Percentiles rank a stretch among this genome's conserved stretches.
These are phyloP conservation scores for Fraxinus pennsylvanica DNA, from an alignment of 257 asterid species.

Conservation along the genomic window DNA sequence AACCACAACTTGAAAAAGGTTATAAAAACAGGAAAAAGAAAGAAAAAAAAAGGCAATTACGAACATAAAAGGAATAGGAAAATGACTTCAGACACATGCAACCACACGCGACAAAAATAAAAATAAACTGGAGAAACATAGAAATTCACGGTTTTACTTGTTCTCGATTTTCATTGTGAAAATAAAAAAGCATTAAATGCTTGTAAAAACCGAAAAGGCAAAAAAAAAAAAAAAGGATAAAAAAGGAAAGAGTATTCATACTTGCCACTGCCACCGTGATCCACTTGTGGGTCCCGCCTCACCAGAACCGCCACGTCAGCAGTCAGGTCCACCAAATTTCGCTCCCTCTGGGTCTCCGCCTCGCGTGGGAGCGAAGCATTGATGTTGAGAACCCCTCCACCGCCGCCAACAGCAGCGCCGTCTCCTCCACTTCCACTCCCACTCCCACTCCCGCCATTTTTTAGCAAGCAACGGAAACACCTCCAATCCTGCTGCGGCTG, in stretches of 20 bases:
- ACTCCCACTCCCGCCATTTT: slow-evolving; percentile 1
- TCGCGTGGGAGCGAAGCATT: slow-evolving; percentile 46
- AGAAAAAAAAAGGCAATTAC: not conserved
- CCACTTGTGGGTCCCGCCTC: slow-evolving; percentile 21
- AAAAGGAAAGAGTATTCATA: slow-evolving; percentile 32
- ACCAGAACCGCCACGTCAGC: slow-evolving; percentile 26
- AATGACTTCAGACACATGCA: not conserved
- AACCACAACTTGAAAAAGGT: not conserved
- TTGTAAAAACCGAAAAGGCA: not conserved
- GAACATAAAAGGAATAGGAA: not conserved
- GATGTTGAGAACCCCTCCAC: slow-evolving; percentile 29
- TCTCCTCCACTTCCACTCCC: slow-evolving; percentile 8
- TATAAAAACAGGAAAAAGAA: not conserved
- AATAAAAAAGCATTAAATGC: slow-evolving; percentile 6
- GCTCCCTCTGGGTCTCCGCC: slow-evolving; percentile 28
- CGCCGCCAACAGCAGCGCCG: not conserved
- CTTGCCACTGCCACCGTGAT: slow-evolving; percentile 29
- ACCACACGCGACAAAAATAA: not conserved
- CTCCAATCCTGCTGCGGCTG: slow-evolving; percentile 29
- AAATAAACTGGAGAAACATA: not conserved
- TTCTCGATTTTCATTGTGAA: slow-evolving; percentile 8
- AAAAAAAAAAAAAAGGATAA: slow-evolving; percentile 8
- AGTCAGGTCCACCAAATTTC: slow-evolving; percentile 23
- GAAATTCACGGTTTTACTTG: not conserved
- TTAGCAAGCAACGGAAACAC: slow-evolving; percentile 39